Base-by-base conservation (phyloP, 345 rosid genomes). In the Atalantia buxifolia region DNA sequence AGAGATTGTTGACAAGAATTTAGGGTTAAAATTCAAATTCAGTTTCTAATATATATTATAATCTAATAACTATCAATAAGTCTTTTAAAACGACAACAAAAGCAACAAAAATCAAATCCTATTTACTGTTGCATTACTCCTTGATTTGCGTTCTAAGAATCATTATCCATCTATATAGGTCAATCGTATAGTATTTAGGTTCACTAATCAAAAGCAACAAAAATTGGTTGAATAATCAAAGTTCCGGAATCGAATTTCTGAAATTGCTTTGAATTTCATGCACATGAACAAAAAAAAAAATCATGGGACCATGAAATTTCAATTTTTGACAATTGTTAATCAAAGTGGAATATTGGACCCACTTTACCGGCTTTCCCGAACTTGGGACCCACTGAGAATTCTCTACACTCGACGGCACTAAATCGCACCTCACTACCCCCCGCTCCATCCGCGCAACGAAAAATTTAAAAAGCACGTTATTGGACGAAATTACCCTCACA, bases 361-460 rank as follows among this genome's bases (percentile, higher is more conserved):
- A 60, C 70, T 10, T 45, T 25, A n/a, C 55, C 12, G 1, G 0
- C 24, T 28, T 63, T 75, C 70, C 28, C 28, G 22, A 75, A 21
- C 48, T 7, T 1, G 13, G 69, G 81, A 55, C 65, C 81, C 81
- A 74, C 74, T 9, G 18, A 4, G 14, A 35, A 1, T 16, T 24
- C 55, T 6, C 0, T 74, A 38, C 16, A 63, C 59, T 38, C 56
- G 66, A 61, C 33, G 8, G 50, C 63, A 80, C 31, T 5, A 14
- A 31, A 21, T n/a, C 24, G 12, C 40, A 76, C 79, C 78, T 82
- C 77, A 55, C 81, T 31, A 80, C 48, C 48, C 64, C 62, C 84
- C 84, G 84, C 84, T 56, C 57, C 74, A 69, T 78, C 77, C 85
- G 89, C 90, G 87, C 74, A 78, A 69, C 33, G 4, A 82, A 84